Evolutionary conservation across 108 stramenopile species (phyloP).

Genomic region (Mediolabrus comicus): DNA sequence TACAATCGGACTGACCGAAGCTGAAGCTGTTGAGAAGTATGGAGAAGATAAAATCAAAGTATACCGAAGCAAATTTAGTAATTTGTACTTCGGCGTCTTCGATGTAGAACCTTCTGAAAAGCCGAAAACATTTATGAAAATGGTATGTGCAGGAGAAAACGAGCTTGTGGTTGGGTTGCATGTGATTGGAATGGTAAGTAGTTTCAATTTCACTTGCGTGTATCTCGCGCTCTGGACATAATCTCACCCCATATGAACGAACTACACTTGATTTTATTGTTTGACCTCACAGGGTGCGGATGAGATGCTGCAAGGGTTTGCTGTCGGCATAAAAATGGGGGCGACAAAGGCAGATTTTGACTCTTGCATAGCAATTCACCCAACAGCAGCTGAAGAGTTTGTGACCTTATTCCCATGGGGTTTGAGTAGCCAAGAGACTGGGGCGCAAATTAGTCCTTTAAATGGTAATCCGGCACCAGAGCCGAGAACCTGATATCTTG

Average conservation of each 20-base stretch:
- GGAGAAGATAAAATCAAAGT: slow-evolving; percentile 81
- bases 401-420: slow-evolving; percentile 92
- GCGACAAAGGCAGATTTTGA: slow-evolving; percentile 97
- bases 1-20: slow-evolving; percentile 73
- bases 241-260: too few relatives aligned
- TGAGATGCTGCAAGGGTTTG: slow-evolving; percentile 98
- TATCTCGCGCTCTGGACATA: too few relatives aligned
- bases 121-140: slow-evolving; percentile 66
- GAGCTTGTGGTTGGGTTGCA: slow-evolving; percentile 89
- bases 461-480: slow-evolving; percentile 58
- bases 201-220: not conserved
- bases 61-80: slow-evolving; percentile 80
- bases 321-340: slow-evolving; percentile 94
- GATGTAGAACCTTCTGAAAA: slow-evolving; percentile 63
- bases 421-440: slow-evolving; percentile 40
- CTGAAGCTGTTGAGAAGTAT: slow-evolving; percentile 69
- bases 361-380: slow-evolving; percentile 91
- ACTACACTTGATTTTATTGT: too few relatives aligned
- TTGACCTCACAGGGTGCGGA: too few relatives aligned
- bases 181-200: slow-evolving; percentile 93
- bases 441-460: slow-evolving; percentile 52
- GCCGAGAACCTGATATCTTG: slow-evolving; percentile 11
- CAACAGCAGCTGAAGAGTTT: slow-evolving; percentile 92
- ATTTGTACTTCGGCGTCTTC: slow-evolving; percentile 85
- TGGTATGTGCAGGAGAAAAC: slow-evolving; percentile 77